Base-by-base conservation (phyloP, 2,329 filamentous ascomycete species). In the Chalara sp. region DNA sequence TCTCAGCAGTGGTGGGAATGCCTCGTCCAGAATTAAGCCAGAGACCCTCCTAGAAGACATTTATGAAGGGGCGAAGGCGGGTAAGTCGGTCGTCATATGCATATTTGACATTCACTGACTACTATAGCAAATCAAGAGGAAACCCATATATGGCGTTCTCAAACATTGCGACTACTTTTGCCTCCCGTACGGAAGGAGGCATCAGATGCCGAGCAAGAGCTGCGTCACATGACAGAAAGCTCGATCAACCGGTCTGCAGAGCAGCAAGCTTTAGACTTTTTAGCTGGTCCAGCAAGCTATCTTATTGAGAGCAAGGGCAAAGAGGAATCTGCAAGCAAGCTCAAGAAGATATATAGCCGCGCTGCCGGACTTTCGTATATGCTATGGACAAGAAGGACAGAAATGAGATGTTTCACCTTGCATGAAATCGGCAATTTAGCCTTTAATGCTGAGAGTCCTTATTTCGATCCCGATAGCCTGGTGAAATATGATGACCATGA, bases 131-230 rank as follows among this genome's bases (percentile, higher is more conserved):
- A 51, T 43, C 12, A 40, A 40, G 28, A 50, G 49, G 53, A 60
- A 31, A 52, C 58, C 4, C 52, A 58, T 52, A 35, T 48, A 2
- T 58, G 58, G 56, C 53, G 58, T 12, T 57, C 56, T 21, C 46
- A 58, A 32, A 56, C 52, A 5, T 35, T 60, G 7, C 37, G 55
- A 48, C 49, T 58, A 1, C 35, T 53, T 3, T 30, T 56, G 7
- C 58, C 56, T 8, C 47, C 55, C 3, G 7, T 53, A 8, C 30
- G 30, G 8, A 35, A 42, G 6, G 45, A 52, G 8, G 43, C 10
- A 5, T 44, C 48, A 11, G 33, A 44, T 11, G 40, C 5, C 1
- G 56, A 53, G 49, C 53, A 35, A 21, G 1, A 42, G 0, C 12
- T 52, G 3, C 49, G 32, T 44, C 1, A 12, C 10, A 4, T 1